Conservation (phyloP, 2,329 filamentous ascomycete species). For the Fusarium anguioides region DNA sequence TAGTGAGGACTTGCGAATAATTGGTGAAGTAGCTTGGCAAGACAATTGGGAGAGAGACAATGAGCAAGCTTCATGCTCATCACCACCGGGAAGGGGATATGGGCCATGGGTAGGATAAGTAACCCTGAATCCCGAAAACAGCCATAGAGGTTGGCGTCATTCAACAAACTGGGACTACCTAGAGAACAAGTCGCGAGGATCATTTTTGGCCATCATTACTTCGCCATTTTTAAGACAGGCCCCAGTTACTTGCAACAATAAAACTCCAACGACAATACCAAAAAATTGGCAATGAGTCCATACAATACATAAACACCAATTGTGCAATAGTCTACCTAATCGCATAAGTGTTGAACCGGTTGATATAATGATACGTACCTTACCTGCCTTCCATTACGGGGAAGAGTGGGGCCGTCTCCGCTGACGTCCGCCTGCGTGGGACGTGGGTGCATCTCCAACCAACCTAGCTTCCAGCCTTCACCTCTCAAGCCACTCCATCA, state of each 20-base stretch:
- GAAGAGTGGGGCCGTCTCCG: conserved; percentile 39
- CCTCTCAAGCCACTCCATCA: conserved; percentile 25
- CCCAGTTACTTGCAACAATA: neutral
- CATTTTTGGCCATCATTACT: neutral
- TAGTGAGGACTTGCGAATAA: conserved; percentile 2
- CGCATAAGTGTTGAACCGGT: neutral
- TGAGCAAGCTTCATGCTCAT: neutral
- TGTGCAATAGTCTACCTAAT: neutral
- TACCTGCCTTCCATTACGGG: conserved; percentile 21
- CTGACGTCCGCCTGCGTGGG: conserved; percentile 37
- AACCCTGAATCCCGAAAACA: neutral
- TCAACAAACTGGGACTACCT: neutral
- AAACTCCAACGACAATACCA: neutral
- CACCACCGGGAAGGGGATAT: neutral
- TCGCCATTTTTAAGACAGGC: neutral
- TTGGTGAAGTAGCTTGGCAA: neutral
- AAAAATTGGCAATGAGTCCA: neutral
- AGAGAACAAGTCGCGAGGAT: neutral
- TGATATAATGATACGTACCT: conserved; percentile 27
- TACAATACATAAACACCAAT: too few species aligned
- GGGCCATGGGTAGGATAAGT: neutral
- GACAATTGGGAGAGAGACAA: neutral
- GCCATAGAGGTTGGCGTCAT: neutral
- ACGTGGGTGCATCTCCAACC: conserved; percentile 31
- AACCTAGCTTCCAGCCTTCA: conserved; percentile 42